Evolutionary conservation across 495 filamentous ascomycete species (phyloP).

Genomic region (Rostrohypoxylon terebratum): DNA sequence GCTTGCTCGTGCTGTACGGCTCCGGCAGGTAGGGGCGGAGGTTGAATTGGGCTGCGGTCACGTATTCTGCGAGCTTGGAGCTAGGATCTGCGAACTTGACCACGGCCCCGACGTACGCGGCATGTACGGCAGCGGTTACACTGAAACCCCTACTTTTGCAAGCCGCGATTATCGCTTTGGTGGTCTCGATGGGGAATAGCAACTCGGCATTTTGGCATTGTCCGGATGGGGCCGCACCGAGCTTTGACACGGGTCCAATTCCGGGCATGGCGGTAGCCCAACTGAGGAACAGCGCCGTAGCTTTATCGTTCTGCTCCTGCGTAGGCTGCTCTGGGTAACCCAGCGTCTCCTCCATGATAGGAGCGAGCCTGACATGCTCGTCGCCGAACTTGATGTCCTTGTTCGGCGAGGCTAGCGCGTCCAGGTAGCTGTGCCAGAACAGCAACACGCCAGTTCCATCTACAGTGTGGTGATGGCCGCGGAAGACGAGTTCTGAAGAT

Average conservation of each 20-base stretch:
- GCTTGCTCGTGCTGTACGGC: conserved; percentile 36
- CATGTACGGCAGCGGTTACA: conserved; percentile 31
- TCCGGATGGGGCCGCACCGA: conserved; percentile 27
- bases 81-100: conserved; percentile 33
- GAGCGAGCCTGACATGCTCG: conserved; percentile 29
- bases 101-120: conserved; percentile 32
- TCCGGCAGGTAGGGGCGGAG: conserved; percentile 34
- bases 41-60: conserved; percentile 40
- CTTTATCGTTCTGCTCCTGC: conserved; percentile 26
- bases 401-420: conserved; percentile 20
- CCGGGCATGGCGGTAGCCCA: conserved; percentile 35
- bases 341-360: conserved; percentile 26
- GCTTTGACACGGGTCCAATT: conserved; percentile 31
- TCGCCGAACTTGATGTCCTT: conserved; percentile 35
- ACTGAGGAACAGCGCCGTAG: conserved; percentile 23
- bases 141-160: conserved; percentile 26
- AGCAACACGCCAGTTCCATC: conserved; percentile 30
- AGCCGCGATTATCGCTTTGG: conserved; percentile 20
- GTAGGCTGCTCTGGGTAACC: conserved; percentile 34
- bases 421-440: conserved; percentile 37
- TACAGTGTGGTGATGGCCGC: conserved; percentile 29
- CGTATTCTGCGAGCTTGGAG: conserved; percentile 37
- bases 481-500: conserved; percentile 43
- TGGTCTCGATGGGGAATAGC: conserved; percentile 27
- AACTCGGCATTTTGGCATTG: conserved; percentile 28